Evolutionary conservation across 495 filamentous ascomycete genomes (phyloP).

Genomic region (Penicillium paxilli): DNA sequence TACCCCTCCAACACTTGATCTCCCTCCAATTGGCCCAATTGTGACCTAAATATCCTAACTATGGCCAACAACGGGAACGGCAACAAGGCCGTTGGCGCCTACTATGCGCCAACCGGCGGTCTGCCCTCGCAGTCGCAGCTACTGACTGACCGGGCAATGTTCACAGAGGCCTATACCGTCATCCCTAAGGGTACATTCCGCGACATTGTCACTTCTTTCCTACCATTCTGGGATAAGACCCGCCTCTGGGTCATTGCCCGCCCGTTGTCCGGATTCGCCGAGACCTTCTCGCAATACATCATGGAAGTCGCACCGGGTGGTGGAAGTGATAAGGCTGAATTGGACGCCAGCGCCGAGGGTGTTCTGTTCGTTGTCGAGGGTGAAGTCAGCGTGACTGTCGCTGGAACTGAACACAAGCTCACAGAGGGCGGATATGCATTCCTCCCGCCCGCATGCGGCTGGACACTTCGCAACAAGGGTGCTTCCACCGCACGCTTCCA

Average conservation of each 20-base stretch:
- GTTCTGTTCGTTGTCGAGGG: constrained; percentile 27
- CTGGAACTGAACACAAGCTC: constrained; percentile 16
- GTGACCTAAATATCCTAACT: background rate
- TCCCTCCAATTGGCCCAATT: background rate
- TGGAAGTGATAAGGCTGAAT: constrained; percentile 23
- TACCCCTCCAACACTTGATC: background rate
- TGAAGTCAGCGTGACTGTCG: constrained; percentile 22
- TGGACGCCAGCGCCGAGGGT: constrained; percentile 20
- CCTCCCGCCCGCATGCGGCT: constrained; percentile 25
- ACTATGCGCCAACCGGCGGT: constrained; percentile 27
- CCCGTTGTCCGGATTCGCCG: constrained; percentile 26
- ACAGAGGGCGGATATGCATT: constrained; percentile 26
- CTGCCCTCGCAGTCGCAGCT: constrained; percentile 25
- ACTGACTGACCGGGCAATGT: constrained; percentile 30
- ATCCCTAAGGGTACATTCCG: constrained; percentile 26
- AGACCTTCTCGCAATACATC: constrained; percentile 31
- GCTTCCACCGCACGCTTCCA: constrained; percentile 25
- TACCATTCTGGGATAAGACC: constrained; percentile 29
- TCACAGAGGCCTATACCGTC: constrained; percentile 27
- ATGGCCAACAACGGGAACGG: constrained; percentile 15
- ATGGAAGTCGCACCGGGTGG: constrained; percentile 28
- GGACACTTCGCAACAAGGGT: constrained; percentile 23
- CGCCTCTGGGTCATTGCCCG: constrained; percentile 29
- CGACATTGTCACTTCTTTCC: constrained; percentile 29
- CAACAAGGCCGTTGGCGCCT: constrained; percentile 22